phyloP scores from a whole-genome alignment of 768 basidiomycete genomes.

The Mycena rosella region DNA sequence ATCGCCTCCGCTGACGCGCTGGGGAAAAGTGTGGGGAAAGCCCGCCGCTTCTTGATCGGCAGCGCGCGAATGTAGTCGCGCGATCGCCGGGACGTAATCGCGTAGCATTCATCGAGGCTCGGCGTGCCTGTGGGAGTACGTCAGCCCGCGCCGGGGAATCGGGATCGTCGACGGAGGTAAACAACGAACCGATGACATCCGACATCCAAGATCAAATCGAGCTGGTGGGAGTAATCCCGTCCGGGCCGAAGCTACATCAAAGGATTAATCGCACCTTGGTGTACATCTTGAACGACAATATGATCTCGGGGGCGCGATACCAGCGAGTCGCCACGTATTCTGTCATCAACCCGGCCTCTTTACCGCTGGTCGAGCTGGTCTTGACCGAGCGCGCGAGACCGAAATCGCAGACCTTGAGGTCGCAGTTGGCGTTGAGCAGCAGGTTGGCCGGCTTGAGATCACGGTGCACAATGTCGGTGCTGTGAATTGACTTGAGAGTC shows the following conservation, averaged over 20 bases:
- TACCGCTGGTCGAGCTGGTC: conserved; percentile 64
- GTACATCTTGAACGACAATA: conserved; percentile 94
- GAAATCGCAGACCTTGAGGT: conserved; percentile 92
- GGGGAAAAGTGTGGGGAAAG: conserved; percentile 82
- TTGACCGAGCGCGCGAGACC: conserved; percentile 81
- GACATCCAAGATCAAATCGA: conserved; percentile 89
- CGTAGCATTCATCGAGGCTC: conserved; percentile 90
- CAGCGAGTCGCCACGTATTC: conserved; percentile 93
- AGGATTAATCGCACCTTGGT: conserved; percentile 63
- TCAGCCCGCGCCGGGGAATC: conserved; percentile 33
- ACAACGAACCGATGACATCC: conserved; percentile 77
- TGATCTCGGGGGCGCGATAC: conserved; percentile 96
- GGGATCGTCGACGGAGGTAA: conserved; percentile 28
- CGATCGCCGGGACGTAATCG: conserved; percentile 87
- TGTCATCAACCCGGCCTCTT: conserved; percentile 79
- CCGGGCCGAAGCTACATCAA: conserved; percentile 63
- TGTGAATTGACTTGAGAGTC: conserved; percentile 91
- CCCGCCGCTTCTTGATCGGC: conserved; percentile 82
- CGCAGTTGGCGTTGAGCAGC: conserved; percentile 90
- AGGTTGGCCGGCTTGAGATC: conserved; percentile 91
- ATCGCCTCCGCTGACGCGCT: conserved; percentile 79
- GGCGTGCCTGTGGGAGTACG: conserved; percentile 69
- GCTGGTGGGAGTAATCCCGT: conserved; percentile 88
- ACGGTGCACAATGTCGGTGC: conserved; percentile 83
- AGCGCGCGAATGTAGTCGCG: conserved; percentile 90